phyloP scores from a whole-genome alignment of 495 filamentous ascomycete genomes.

The Penicillium goetzii region DNA sequence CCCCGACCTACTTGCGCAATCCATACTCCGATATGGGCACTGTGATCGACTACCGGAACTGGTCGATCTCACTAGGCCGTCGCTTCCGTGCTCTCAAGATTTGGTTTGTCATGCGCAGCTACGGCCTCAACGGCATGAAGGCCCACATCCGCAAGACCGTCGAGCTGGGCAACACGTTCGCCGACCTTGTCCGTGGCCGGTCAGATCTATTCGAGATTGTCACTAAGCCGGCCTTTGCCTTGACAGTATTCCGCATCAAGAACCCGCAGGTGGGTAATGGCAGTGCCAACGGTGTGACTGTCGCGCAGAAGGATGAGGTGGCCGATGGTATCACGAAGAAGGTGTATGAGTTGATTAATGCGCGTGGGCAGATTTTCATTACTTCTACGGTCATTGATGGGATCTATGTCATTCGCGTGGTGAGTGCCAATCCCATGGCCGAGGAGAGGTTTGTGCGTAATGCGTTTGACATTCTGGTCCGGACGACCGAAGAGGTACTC shows the following conservation, averaged over 20 bases:
- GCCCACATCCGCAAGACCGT: slow-evolving; percentile 70
- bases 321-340: slow-evolving; percentile 72
- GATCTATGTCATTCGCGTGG: slow-evolving; percentile 78
- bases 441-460: slow-evolving; percentile 72
- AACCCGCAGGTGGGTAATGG: slow-evolving; percentile 30
- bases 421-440: slow-evolving; percentile 68
- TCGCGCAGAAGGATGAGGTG: slow-evolving; percentile 49
- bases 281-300: slow-evolving; percentile 18
- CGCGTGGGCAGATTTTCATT: slow-evolving; percentile 77
- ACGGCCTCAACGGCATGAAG: slow-evolving; percentile 80
- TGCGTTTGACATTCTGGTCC: slow-evolving; percentile 79
- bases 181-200: slow-evolving; percentile 57
- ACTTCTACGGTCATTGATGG: slow-evolving; percentile 79
- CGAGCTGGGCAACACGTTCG: slow-evolving; percentile 70
- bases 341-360: slow-evolving; percentile 78
- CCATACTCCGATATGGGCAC: slow-evolving; percentile 76
- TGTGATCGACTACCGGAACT: slow-evolving; percentile 97
- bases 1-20: slow-evolving; percentile 82
- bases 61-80: slow-evolving; percentile 94
- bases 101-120: slow-evolving; percentile 93
- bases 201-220: slow-evolving; percentile 79
- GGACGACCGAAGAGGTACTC: slow-evolving; percentile 65
- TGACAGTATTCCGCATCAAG: slow-evolving; percentile 73
- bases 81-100: slow-evolving; percentile 93
- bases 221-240: slow-evolving; percentile 72